Conservation (phyloP, 2,329 filamentous ascomycete genomes). For the Exophiala calicioides region DNA sequence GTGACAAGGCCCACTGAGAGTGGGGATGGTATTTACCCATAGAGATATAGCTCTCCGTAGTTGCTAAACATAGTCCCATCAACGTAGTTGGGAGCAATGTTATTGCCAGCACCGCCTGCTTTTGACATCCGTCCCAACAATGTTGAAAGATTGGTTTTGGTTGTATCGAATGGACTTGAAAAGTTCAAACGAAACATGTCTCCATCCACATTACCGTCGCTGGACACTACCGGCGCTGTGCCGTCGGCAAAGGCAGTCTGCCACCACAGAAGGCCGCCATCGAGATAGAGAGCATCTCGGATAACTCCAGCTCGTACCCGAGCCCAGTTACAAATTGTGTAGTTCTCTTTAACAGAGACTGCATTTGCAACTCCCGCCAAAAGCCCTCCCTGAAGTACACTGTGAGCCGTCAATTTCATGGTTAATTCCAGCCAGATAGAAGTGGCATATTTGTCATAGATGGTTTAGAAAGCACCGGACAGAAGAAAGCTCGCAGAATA, state of each 20-base stretch:
- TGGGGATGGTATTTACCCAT: conserved; percentile 41
- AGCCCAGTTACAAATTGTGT: conserved; percentile 30
- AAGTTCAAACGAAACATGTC: conserved; percentile 62
- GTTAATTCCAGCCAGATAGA: conserved; percentile 1
- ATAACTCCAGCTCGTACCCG: conserved; percentile 25
- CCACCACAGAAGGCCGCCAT: conserved; percentile 29
- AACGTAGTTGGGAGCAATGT: conserved; percentile 50
- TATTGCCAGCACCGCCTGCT: conserved; percentile 46
- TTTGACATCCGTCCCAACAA: conserved; percentile 56
- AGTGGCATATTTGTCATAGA: conserved; percentile 10
- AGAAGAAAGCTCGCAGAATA: too few relatives aligned
- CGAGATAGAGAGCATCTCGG: conserved; percentile 28
- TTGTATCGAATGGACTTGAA: conserved; percentile 55
- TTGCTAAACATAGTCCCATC: conserved; percentile 69
- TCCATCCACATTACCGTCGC: conserved; percentile 40
- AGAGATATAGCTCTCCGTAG: conserved; percentile 63
- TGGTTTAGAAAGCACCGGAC: too few relatives aligned
- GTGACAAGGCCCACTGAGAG: neutral
- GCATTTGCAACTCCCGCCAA: conserved; percentile 4
- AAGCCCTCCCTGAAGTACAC: conserved; percentile 4
- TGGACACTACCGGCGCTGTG: conserved; percentile 26
- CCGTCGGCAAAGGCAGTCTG: conserved; percentile 30
- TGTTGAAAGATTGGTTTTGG: conserved; percentile 55
- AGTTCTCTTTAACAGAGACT: conserved; percentile 24
- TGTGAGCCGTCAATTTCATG: conserved; percentile 9